Percentiles rank a stretch among this genome's conserved stretches.
phyloP scores from a whole-genome alignment of 768 basidiomycete genomes.

The Tricholomella constricta region DNA sequence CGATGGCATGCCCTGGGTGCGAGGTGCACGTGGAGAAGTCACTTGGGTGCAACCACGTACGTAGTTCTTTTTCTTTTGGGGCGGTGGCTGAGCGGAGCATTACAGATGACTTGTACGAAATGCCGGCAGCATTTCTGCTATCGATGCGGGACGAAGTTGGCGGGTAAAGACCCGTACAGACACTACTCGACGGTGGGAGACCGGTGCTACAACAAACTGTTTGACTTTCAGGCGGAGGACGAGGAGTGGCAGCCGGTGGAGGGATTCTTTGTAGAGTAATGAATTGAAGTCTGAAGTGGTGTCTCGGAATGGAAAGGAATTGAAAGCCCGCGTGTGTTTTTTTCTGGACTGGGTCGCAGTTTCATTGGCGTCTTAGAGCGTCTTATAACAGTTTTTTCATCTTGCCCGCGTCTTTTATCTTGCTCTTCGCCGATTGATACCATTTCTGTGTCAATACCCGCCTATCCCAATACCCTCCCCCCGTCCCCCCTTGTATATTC shows the following conservation, averaged over 20 bases:
- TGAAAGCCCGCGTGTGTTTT: conserved; percentile 45
- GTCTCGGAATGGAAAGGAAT: conserved; percentile 24
- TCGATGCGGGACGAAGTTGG: conserved; percentile 63
- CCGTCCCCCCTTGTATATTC: conserved; percentile 29
- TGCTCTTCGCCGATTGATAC: conserved; percentile 46
- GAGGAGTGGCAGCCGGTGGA: no score
- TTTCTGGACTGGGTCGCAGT: conserved; percentile 37
- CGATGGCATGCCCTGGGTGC: conserved; percentile 77
- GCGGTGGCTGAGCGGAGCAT: conserved; percentile 11
- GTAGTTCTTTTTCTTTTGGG: conserved; percentile 24
- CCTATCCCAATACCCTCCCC: conserved; percentile 43
- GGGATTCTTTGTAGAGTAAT: no score
- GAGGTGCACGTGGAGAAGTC: conserved; percentile 72
- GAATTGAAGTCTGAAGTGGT: no score
- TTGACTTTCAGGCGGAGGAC: conserved; percentile 48
- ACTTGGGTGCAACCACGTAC: conserved; percentile 86
- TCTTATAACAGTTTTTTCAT: conserved; percentile 17
- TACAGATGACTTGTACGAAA: conserved; percentile 76
- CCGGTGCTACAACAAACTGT: conserved; percentile 65
- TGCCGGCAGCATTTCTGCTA: conserved; percentile 84
- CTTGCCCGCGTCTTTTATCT: conserved; percentile 34
- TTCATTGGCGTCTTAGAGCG: conserved; percentile 15
- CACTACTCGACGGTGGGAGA: conserved; percentile 63
- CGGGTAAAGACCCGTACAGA: conserved; percentile 54
- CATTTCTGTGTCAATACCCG: conserved; percentile 57